A percentile compares a stretch with the other conserved stretches of the same genome.
phyloP scores from a whole-genome alignment of 2,329 filamentous ascomycete genomes.

The Neonectria sp. region DNA sequence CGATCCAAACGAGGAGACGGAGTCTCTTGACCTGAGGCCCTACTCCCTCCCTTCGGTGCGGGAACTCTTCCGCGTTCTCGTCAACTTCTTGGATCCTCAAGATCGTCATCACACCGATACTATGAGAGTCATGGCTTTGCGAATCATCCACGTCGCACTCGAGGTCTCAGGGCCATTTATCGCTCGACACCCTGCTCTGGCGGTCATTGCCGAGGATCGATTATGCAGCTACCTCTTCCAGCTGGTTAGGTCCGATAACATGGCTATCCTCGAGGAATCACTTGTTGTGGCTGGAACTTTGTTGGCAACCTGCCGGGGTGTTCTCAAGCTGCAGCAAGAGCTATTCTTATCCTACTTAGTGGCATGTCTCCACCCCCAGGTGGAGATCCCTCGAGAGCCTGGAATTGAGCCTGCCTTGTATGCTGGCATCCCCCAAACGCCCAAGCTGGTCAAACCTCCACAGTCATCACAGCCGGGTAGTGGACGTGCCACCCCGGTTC shows the following conservation, averaged over 20 bases:
- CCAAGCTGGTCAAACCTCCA: slow-evolving; percentile 85
- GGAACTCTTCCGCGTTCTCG: slow-evolving; percentile 93
- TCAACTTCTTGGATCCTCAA: slow-evolving; percentile 93
- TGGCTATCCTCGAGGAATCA: slow-evolving; percentile 94
- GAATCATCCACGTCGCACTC: slow-evolving; percentile 96
- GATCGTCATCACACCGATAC: slow-evolving; percentile 94
- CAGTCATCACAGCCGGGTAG: slow-evolving; percentile 79
- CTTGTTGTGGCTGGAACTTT: slow-evolving; percentile 92
- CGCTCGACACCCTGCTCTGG: slow-evolving; percentile 89
- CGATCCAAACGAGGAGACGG: slow-evolving; percentile 58
- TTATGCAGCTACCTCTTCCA: slow-evolving; percentile 97
- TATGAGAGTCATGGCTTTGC: slow-evolving; percentile 96
- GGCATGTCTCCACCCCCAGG: slow-evolving; percentile 91
- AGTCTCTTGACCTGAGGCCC: slow-evolving; percentile 78
- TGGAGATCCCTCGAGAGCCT: slow-evolving; percentile 92
- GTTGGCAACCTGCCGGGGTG: slow-evolving; percentile 88
- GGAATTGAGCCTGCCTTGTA: slow-evolving; percentile 94
- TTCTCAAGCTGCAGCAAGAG: slow-evolving; percentile 96
- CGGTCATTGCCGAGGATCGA: slow-evolving; percentile 90
- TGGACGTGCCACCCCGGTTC: slow-evolving; percentile 90
- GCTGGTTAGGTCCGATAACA: slow-evolving; percentile 94
- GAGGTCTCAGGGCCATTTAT: slow-evolving; percentile 97
- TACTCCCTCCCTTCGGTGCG: slow-evolving; percentile 96
- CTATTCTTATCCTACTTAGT: slow-evolving; percentile 95
- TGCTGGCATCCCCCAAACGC: slow-evolving; percentile 91